Evolutionary conservation across 1,284 basidiomycete species (phyloP), one percentile per base, ranked within the genome.

Genomic region (Neonothopanus nambi): DNA sequence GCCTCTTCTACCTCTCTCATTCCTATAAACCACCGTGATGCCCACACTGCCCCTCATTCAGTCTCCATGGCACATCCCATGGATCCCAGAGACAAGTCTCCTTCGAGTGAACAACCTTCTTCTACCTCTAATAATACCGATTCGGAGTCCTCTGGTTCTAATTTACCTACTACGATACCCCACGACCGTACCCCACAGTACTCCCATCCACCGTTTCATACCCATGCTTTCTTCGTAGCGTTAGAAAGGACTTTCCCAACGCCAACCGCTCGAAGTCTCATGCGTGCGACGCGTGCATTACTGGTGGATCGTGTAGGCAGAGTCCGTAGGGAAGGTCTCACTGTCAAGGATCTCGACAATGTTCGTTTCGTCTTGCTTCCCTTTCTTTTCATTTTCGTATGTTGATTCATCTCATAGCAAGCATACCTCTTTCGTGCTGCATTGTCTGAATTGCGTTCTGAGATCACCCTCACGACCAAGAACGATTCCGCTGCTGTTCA

Each of bases 341-440:
- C 85, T 36, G 78, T 80, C 41, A 91, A 95, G 68, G 95, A 98
- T 67, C 70, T 95, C 50, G 95, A 96, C 68, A 96, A 95, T 69
- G 93, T 95, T 69, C 58, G 89, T 81, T 12, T 35, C n/a, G n/a
- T n/a, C 39, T n/a, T 5, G 36, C 36, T 1, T 17, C 33, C 40
- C 44, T 46, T 18, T 28, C 21, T 52, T 21, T n/a, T 13, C 23
- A 12, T 40, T 21, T 40, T 43, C 2, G 5, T 24, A 26, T 15
- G 58, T 63, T 38, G 15, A 48, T 57, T 52, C 30, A 35, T 51
- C 39, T 38, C 55, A 21, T 61, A 96, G 93, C 90, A 96, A 84
- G 93, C 94, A 11, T 99, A 99, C 69, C 78, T 98, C 23, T 98
- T 98, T 71, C 85, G 88, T 50, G 96, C 97, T 9, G 97, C 96